phyloP scores from a whole-genome alignment of 768 basidiomycete species.

The Coprinellus aureogranulatus region DNA sequence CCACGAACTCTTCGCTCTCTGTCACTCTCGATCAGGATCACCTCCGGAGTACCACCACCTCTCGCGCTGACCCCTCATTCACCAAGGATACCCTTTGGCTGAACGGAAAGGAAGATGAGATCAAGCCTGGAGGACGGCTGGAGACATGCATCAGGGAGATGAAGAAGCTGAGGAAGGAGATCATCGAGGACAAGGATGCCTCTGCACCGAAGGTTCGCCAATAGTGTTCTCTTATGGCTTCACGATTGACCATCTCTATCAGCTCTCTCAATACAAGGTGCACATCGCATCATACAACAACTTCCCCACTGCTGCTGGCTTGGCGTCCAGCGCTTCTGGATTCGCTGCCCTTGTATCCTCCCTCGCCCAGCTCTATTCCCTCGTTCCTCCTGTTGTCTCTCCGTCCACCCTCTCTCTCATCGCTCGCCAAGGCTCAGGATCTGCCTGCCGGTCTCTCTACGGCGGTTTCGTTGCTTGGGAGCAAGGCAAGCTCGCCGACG shows the following conservation, averaged over 20 bases:
- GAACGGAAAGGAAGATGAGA: conserved; percentile 88
- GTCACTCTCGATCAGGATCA: conserved; percentile 97
- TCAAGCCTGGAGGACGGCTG: conserved; percentile 76
- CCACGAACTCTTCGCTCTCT: conserved; percentile 97
- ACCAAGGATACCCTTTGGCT: conserved; percentile 85
- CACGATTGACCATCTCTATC: conserved; percentile 7
- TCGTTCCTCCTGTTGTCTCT: conserved; percentile 51
- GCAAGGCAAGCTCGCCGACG: conserved; percentile 62
- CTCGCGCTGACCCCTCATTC: conserved; percentile 77
- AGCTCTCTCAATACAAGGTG: conserved; percentile 72
- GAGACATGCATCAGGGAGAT: conserved; percentile 86
- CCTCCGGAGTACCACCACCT: conserved; percentile 89
- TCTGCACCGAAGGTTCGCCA: conserved; percentile 61
- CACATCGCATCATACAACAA: conserved; percentile 97
- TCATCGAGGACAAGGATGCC: conserved; percentile 69
- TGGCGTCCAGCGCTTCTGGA: conserved; percentile 95
- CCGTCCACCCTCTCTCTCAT: conserved; percentile 87
- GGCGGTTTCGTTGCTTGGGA: conserved; percentile 98
- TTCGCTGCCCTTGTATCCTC: conserved; percentile 94
- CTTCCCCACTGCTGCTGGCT: conserved; percentile 97
- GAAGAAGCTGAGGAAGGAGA: conserved; percentile 67
- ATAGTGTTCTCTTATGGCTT: background rate
- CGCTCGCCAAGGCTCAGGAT: conserved; percentile 96
- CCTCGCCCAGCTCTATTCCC: conserved; percentile 79
- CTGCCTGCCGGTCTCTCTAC: conserved; percentile 95